These are phyloP conservation scores for Penicillium sclerotigenum DNA, from an alignment of 2,329 filamentous ascomycete species.

Conservation along the genomic window DNA sequence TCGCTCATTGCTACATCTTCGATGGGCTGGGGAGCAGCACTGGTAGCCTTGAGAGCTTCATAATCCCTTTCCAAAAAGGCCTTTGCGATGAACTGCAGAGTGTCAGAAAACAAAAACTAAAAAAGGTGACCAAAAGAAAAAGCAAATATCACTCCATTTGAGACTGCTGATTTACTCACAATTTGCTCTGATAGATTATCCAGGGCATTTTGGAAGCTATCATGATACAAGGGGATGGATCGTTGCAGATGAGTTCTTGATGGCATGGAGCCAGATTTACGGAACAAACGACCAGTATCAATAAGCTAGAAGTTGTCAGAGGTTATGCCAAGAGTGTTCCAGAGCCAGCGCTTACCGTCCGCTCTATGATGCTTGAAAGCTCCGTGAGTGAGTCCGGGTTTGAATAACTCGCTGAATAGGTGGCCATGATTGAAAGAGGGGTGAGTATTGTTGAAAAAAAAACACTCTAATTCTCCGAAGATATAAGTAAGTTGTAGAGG, in stretches of 20 bases:
- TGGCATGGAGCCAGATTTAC: slow-evolving; percentile 35
- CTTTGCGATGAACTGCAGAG: slow-evolving; percentile 42
- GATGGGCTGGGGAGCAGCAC: slow-evolving; percentile 24
- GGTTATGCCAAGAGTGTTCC: neutral
- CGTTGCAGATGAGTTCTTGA: slow-evolving; percentile 37
- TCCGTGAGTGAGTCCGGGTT: slow-evolving; percentile 9
- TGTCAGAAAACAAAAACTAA: slow-evolving; percentile 5
- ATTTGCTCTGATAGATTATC: slow-evolving; percentile 44
- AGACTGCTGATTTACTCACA: slow-evolving; percentile 28
- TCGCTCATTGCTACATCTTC: slow-evolving; percentile 34
- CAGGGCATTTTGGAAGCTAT: slow-evolving; percentile 40
- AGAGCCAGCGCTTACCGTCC: slow-evolving; percentile 6
- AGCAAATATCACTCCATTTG: neutral
- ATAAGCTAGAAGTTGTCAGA: slow-evolving; percentile 36
- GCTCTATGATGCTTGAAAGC: slow-evolving; percentile 11
- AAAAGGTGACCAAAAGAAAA: neutral
- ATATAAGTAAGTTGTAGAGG: neutral
- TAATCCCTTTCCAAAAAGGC: slow-evolving; percentile 44
- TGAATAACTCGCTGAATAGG: slow-evolving; percentile 3
- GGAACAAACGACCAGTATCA: slow-evolving; percentile 43
- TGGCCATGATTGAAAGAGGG: neutral
- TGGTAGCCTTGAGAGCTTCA: slow-evolving; percentile 35
- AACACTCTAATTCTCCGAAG: no score
- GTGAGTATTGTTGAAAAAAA: no score
- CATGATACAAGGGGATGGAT: slow-evolving; percentile 38